Evolutionary conservation across 2,329 filamentous ascomycete species (phyloP).

Genomic region (Cercospora zeina): DNA sequence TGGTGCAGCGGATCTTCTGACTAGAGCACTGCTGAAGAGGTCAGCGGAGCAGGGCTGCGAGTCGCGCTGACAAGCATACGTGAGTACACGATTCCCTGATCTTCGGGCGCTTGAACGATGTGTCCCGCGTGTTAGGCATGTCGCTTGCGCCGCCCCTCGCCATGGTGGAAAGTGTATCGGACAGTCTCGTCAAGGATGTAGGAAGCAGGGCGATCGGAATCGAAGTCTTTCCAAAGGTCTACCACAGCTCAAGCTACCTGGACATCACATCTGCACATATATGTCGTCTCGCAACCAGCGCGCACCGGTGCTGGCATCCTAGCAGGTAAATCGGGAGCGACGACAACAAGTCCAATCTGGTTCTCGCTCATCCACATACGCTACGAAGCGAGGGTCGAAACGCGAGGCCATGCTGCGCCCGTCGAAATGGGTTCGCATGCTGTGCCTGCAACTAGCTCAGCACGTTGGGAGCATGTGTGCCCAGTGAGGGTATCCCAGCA

Average conservation of each 20-base stretch:
- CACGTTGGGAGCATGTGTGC: not conserved
- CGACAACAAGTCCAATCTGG: not conserved
- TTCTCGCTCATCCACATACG: not conserved
- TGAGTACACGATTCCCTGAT: conserved; percentile 10
- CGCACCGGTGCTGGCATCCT: not conserved
- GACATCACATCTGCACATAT: not conserved
- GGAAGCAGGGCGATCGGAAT: not conserved
- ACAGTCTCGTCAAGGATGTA: not conserved
- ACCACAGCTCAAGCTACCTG: not conserved
- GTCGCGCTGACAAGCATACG: not conserved
- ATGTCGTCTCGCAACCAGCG: not conserved
- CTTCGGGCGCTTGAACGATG: conserved; percentile 3
- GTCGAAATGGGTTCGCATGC: not conserved
- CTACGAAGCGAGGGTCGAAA: not conserved
- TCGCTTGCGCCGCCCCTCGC: not conserved
- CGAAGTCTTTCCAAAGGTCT: not conserved
- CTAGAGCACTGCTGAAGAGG: conserved; percentile 1
- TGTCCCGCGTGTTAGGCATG: not conserved
- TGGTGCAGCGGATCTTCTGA: conserved; percentile 20
- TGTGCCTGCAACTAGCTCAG: conserved; percentile 2
- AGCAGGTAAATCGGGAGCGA: not conserved
- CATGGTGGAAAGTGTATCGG: not conserved
- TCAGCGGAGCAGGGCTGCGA: not conserved
- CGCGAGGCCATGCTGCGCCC: conserved; percentile 1
- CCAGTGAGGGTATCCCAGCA: not conserved